These are phyloP conservation scores for Umbelopsis isabellina DNA, from an alignment of 192 early-diverging fungal species.

Conservation along the genomic window DNA sequence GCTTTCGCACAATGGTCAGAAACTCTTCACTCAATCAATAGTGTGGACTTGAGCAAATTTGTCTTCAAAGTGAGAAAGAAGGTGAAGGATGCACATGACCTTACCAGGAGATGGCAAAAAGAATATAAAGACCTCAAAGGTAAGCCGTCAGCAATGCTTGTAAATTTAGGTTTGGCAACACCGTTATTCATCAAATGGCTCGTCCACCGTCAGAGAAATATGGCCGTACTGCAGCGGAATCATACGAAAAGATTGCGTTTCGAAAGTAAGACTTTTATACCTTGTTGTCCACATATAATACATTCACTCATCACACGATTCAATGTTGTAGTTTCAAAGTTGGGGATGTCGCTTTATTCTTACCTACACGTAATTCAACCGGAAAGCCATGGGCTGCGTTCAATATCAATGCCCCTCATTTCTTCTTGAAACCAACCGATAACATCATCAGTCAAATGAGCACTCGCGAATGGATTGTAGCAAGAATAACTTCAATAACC, in stretches of 20 bases:
- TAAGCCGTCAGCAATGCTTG: constrained; percentile 5
- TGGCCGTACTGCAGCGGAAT: constrained; percentile 30
- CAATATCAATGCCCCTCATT: constrained; percentile 59
- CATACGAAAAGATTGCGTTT: constrained; percentile 61
- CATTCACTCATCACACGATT: neutral
- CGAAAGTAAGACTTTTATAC: constrained; percentile 44
- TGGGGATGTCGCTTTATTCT: constrained; percentile 57
- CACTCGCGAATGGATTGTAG: constrained; percentile 54
- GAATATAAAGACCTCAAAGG: constrained; percentile 41
- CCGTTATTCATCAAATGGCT: neutral
- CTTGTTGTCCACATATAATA: neutral
- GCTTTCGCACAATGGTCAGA: constrained; percentile 28
- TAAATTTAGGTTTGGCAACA: neutral
- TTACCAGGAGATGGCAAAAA: constrained; percentile 31
- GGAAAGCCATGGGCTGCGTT: constrained; percentile 63
- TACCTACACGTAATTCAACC: constrained; percentile 55
- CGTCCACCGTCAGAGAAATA: constrained; percentile 51
- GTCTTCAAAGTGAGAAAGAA: constrained; percentile 30
- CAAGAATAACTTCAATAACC: constrained; percentile 50
- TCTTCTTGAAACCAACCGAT: constrained; percentile 51
- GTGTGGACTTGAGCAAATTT: constrained; percentile 30
- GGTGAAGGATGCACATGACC: constrained; percentile 34
- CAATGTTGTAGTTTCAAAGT: constrained; percentile 50
- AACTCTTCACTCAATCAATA: constrained; percentile 19
- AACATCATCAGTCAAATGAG: constrained; percentile 39